Conservation (phyloP, 495 filamentous ascomycete genomes). For the Xylaria curta region DNA sequence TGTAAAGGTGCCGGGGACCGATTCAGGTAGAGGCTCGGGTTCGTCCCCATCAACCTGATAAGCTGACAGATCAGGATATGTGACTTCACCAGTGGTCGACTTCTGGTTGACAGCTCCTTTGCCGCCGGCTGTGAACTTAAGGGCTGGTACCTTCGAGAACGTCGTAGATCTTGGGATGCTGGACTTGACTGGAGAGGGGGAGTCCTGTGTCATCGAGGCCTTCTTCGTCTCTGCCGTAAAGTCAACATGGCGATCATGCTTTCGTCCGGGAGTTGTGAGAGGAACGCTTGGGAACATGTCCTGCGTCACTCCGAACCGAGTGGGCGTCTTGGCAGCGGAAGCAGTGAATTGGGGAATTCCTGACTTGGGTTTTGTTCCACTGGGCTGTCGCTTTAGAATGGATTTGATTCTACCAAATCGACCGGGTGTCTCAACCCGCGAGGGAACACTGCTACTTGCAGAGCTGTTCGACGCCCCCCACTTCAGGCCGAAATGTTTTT, state of each 20-base stretch:
- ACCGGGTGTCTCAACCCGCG: slow-evolving; percentile 47
- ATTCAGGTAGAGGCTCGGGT: slow-evolving; percentile 34
- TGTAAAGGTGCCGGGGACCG: slow-evolving; percentile 61
- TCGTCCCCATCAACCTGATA: slow-evolving; percentile 41
- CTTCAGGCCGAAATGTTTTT: slow-evolving; percentile 35
- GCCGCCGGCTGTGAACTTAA: slow-evolving; percentile 28
- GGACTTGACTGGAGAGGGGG: slow-evolving; percentile 59
- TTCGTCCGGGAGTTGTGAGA: slow-evolving; percentile 55
- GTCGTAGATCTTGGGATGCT: slow-evolving; percentile 49
- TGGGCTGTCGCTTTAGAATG: slow-evolving; percentile 51
- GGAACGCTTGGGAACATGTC: slow-evolving; percentile 53
- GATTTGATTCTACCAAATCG: slow-evolving; percentile 58
- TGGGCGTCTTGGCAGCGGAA: slow-evolving; percentile 51
- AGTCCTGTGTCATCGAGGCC: slow-evolving; percentile 42
- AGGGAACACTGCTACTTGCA: slow-evolving; percentile 27
- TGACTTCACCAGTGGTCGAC: slow-evolving; percentile 35
- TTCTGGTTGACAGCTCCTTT: slow-evolving; percentile 20
- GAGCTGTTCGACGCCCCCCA: slow-evolving; percentile 19
- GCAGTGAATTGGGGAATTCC: slow-evolving; percentile 44
- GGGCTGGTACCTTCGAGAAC: slow-evolving; percentile 34
- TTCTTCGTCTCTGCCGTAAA: slow-evolving; percentile 56
- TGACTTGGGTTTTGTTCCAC: slow-evolving; percentile 46
- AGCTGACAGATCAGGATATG: slow-evolving; percentile 56
- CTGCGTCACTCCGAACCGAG: slow-evolving; percentile 40
- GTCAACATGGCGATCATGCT: slow-evolving; percentile 49